Evolutionary conservation across 495 filamentous ascomycete species (phyloP), one percentile per base, ranked within the genome.

Genomic region (Xylaria telfairii): DNA sequence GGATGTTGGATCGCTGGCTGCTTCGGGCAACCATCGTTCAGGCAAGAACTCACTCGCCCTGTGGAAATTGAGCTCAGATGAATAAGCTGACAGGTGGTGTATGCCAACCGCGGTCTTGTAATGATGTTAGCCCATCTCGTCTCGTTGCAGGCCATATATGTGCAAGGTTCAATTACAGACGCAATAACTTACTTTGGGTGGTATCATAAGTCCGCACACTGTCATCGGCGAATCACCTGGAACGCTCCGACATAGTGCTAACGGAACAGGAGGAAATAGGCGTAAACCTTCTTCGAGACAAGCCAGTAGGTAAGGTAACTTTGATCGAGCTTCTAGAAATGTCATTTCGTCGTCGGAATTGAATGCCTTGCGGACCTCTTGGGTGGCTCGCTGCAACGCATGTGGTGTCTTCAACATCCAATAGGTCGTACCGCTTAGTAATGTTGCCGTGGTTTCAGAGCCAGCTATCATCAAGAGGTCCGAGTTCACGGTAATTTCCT

Each of bases 301-400:
- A 1, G 42, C 8, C 17, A 46, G 15, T 46, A 46, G 79, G 76
- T 90, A 91, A 0, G 80, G 70, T 13, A 90, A 79, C 0, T 76
- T 71, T 60, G 72, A 73, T 28, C 87, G 81, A 61, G 73, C 79
- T 21, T 78, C 15, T 3, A 87, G 72, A 21, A 75, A 83, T 54
- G 92, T 90, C 34, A 89, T 84, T 0, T 74, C 78, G 10, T 81
- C 79, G 0, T 75, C 68, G 4, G 79, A 79, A 5, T 75, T 71
- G 73, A 91, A 91, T 1, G 81, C 60, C 3, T 70, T 59, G 0
- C 85, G 79, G 15, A 92, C 82, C 70, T 91, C 88, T 0, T 69
- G 59, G 0, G 79, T 73, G 7, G 90, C 77, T 60, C 79, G 82
- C 12, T 75, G 53, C 28, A 87, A 73, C 0, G 77, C 75, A 0